phyloP scores from a whole-genome alignment of 352 stramenopile genomes.

The Globisporangium recalcitrans region DNA sequence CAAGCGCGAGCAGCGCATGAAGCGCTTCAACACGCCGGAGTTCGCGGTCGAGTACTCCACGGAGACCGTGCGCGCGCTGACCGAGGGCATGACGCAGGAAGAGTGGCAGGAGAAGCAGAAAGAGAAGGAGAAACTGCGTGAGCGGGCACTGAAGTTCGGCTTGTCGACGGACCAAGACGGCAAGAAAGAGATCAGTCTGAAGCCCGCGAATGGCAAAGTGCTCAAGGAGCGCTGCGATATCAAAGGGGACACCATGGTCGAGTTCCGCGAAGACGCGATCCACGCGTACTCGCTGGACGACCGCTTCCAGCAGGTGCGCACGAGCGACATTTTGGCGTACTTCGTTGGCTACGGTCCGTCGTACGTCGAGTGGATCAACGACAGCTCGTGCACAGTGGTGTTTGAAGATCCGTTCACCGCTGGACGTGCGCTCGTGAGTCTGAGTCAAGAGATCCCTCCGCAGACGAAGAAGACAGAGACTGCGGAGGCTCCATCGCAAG shows the following conservation, averaged over 20 bases:
- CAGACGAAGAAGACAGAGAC: conserved; percentile 34
- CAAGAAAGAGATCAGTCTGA: conserved; percentile 23
- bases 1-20: conserved; percentile 73
- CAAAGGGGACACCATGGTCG: conserved; percentile 27
- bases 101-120: conserved; percentile 58
- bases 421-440: conserved; percentile 50
- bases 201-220: conserved; percentile 51
- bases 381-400: conserved; percentile 78
- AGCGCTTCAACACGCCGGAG: conserved; percentile 71
- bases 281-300: conserved; percentile 83
- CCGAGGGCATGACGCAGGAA: conserved; percentile 64
- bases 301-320: conserved; percentile 74
- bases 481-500: not conserved
- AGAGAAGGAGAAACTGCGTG: conserved; percentile 56
- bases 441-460: conserved; percentile 42
- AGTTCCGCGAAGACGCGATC: conserved; percentile 60
- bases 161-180: conserved; percentile 38
- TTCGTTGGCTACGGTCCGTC: conserved; percentile 75
- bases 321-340: conserved; percentile 72
- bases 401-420: conserved; percentile 78
- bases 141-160: conserved; percentile 71
- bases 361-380: conserved; percentile 87
- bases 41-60: conserved; percentile 69
- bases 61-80: conserved; percentile 51
- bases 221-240: conserved; percentile 56